Base-by-base conservation (phyloP, 805 yeast genomes). In the Zygosaccharomyces siamensis region DNA sequence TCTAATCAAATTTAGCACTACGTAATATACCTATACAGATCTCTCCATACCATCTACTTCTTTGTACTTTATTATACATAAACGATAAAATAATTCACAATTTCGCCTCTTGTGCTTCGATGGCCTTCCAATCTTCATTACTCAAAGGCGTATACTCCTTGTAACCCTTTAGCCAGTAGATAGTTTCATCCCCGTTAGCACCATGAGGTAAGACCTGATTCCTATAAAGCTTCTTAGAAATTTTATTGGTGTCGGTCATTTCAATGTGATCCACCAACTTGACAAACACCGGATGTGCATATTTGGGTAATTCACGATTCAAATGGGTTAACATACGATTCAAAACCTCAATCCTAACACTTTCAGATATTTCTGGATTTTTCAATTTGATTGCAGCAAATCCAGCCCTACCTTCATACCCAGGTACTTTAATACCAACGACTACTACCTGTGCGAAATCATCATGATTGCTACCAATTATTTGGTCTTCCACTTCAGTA, bases 381-480 rank as follows among this genome's bases (percentile, higher is more conserved):
- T 63, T 60, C 3, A 82, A 76, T 60, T 84, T 83, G 10, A 89
- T 62, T 2, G 88, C 84, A 0, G 93, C 95, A 66, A 85, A 87
- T 0, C 98, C 97, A 11, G 96, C 96, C 58, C 97, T 77, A 33
- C 98, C 98, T 68, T 90, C 98, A 61, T 90, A 95, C 46, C 82
- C 76, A 4, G 92, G 93, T 7, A 90, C 84, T 61, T 77, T 77
- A 3, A 85, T 83, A 32, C 97, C 97, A 46, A 93, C 97, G 20
- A 90, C 96, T 40, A 88, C 89, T 10, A 84, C 79, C 52, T 84
- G 88, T 51, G 76, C 75, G 42, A 85, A 71, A 4, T 42, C 45
- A 12, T 62, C 55, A 16, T 57, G 57, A 21, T 66, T 70, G 26
- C 71, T 64, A 4, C 69, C 50, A 43, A 71, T 63, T 26, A 86